Conservation (phyloP, 345 rosid species). For the Euphorbia pulcherrima region DNA sequence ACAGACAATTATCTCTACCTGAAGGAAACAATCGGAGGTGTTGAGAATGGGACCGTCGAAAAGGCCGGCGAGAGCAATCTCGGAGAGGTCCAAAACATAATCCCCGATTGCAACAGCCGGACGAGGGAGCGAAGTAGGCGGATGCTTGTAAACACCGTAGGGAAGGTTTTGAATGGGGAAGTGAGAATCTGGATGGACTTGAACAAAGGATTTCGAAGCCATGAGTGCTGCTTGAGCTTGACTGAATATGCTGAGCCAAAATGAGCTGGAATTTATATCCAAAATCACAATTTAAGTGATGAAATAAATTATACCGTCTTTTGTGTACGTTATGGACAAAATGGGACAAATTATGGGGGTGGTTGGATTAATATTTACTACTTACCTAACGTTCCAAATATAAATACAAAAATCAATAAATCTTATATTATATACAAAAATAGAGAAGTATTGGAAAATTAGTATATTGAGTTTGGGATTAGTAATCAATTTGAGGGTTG, state of each 20-base stretch:
- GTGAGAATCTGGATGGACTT: constrained; percentile 61
- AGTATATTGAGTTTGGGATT: too few species aligned
- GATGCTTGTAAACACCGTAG: constrained; percentile 73
- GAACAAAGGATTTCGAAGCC: constrained; percentile 68
- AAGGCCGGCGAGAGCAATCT: constrained; percentile 67
- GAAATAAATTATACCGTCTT: background rate
- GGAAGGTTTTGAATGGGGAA: constrained; percentile 97
- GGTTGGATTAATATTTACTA: too few species aligned
- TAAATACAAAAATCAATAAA: too few species aligned
- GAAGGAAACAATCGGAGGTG: constrained; percentile 72
- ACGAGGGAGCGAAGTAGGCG: constrained; percentile 45
- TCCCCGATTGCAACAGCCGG: constrained; percentile 87
- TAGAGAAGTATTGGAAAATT: too few species aligned
- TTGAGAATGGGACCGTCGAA: constrained; percentile 64
- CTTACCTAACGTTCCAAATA: too few species aligned
- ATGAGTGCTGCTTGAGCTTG: constrained; percentile 18
- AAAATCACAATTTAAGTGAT: background rate
- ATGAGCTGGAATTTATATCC: background rate
- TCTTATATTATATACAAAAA: too few species aligned
- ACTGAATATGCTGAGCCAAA: background rate
- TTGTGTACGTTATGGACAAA: background rate
- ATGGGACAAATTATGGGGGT: too few species aligned
- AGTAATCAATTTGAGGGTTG: too few species aligned
- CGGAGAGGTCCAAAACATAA: constrained; percentile 69
- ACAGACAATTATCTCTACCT: constrained; percentile 36